Base-by-base conservation (phyloP, 169 alveolate species). In the Plasmodium knowlesi region DNA sequence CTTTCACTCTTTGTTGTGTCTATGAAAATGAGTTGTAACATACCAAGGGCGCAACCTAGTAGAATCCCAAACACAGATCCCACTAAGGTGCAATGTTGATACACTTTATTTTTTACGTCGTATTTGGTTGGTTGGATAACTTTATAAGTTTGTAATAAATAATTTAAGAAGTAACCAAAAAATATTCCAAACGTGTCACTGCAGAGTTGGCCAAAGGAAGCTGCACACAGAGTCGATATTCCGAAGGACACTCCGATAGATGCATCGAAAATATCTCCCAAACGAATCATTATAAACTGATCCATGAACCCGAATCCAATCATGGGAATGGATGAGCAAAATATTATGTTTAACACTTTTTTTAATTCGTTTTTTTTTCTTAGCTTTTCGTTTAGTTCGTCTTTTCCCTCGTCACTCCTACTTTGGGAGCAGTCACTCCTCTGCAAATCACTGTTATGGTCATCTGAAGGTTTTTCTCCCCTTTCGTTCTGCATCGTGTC, bases 301-400 rank as follows among this genome's bases (percentile, higher is more conserved):
- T 85, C 93, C 85, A 85, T 74, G 79, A 85, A 85, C 28, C 93
- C 93, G 80, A 85, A 85, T 5, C 93, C 93, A 14, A 85, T 85
- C 93, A 85, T 85, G 34, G 93, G 93, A 50, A 85, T 85, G 12
- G 93, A 85, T 50, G 93, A 85, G 79, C 93, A 85, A 74, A 85
- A 85, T 85, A 85, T 85, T 28, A 85, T 85, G 57, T 85, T 85
- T 50, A 85, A 37, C 22, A 85, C 61, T 43, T 85, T 85, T 73
- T 74, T 85, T 85, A 85, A 53, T 19, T 85, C 93, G 34, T 50
- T 82, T 30, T 85, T 85, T 32, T 74, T 85, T 85, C 53, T 74
- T 43, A 53, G 34, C 30, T 5, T 82, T 14, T 82, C 80, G n/a
- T 8, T 19, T 61, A 61, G 25, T 61, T 61, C 74, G 32, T 25